Evolutionary conservation across 75 land plant genomes (phyloP).

Genomic region (Pinus taeda): DNA sequence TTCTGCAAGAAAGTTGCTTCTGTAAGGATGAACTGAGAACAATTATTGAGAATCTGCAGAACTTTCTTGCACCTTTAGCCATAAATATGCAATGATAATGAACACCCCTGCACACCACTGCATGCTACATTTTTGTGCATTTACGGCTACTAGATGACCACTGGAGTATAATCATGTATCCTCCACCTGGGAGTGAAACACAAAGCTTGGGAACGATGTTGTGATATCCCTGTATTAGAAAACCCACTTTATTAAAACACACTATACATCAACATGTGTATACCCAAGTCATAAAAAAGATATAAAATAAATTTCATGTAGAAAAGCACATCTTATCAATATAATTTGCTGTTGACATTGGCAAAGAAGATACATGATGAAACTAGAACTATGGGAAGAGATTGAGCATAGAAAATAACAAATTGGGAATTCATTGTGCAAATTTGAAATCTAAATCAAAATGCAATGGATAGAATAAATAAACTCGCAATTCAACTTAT

Average conservation of each 20-base stretch:
- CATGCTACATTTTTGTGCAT: constrained; percentile 11
- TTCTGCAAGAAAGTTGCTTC: not conserved
- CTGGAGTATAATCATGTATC: constrained; percentile 26
- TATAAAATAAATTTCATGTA: not conserved
- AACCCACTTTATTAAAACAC: not conserved
- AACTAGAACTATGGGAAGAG: not conserved
- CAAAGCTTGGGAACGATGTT: constrained; percentile 49
- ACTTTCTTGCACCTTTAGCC: not conserved
- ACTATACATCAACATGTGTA: not conserved
- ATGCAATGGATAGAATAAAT: not conserved
- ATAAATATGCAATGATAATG: not conserved
- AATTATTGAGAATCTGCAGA: not conserved
- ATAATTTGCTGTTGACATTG: not conserved
- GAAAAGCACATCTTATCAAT: not conserved
- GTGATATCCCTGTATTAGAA: constrained; percentile 42
- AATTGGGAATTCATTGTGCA: not conserved
- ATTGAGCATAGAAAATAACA: not conserved
- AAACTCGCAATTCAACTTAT: no score
- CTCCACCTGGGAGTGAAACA: constrained; percentile 52
- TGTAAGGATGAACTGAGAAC: not conserved
- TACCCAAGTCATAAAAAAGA: not conserved
- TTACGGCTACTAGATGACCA: not conserved
- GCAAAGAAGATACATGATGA: not conserved
- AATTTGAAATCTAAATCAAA: not conserved
- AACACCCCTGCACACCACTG: not conserved